Conservation (phyloP, 768 basidiomycete genomes). For the Chalciporus chontae region DNA sequence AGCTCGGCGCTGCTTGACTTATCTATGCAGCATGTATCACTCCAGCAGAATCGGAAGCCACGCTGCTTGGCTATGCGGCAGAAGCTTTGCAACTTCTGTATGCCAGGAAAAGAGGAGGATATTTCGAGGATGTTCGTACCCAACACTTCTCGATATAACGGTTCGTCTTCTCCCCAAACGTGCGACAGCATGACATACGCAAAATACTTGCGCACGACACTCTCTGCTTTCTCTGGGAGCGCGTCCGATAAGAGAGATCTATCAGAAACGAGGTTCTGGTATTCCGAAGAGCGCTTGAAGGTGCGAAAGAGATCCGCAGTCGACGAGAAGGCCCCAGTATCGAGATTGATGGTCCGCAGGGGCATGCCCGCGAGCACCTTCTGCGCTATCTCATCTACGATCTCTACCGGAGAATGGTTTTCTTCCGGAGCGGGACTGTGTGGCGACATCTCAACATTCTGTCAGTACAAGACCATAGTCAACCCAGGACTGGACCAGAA, state of each 20-base stretch:
- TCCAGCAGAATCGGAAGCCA: slow-evolving; percentile 26
- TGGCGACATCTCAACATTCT: not conserved
- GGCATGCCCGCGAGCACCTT: slow-evolving; percentile 21
- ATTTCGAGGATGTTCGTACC: slow-evolving; percentile 16
- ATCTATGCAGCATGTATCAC: slow-evolving; percentile 23
- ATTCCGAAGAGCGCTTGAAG: slow-evolving; percentile 16
- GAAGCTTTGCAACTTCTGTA: slow-evolving; percentile 20
- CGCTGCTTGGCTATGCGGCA: slow-evolving; percentile 18
- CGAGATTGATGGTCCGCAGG: slow-evolving; percentile 20
- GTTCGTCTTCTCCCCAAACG: slow-evolving; percentile 28
- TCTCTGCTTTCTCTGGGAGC: slow-evolving; percentile 13
- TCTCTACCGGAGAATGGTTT: slow-evolving; percentile 5
- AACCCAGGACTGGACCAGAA: not conserved
- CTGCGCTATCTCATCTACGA: slow-evolving; percentile 17
- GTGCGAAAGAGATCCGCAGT: slow-evolving; percentile 12
- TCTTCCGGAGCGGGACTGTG: slow-evolving; percentile 3
- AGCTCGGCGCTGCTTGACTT: slow-evolving; percentile 29
- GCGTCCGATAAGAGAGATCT: slow-evolving; percentile 3
- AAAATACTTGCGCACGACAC: slow-evolving; percentile 19
- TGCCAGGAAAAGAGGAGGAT: slow-evolving; percentile 14
- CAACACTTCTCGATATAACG: slow-evolving; percentile 16
- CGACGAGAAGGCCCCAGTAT: slow-evolving; percentile 19
- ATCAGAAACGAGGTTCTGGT: slow-evolving; percentile 11
- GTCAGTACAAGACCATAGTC: not conserved
- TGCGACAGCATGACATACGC: slow-evolving; percentile 28